Evolutionary conservation across 2,329 filamentous ascomycete species (phyloP).

Genomic region (Exophiala alcalophila): DNA sequence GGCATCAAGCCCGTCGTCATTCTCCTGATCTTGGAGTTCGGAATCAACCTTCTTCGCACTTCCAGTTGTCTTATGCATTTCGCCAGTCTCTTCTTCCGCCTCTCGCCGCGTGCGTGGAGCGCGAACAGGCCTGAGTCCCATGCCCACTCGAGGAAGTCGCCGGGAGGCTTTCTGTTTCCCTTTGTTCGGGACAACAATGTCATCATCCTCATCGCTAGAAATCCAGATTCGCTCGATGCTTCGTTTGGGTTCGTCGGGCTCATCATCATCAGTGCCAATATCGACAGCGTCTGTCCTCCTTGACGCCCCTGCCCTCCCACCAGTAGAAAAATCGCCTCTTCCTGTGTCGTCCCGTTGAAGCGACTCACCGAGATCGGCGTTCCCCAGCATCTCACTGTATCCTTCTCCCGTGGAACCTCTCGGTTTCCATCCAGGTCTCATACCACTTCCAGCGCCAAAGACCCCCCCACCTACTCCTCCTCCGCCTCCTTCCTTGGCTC

Average conservation of each 20-base stretch:
- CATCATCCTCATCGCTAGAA: constrained; percentile 53
- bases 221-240: constrained; percentile 57
- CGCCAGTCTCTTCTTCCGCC: constrained; percentile 12
- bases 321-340: constrained; percentile 3
- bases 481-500: constrained; percentile 3
- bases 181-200: constrained; percentile 40
- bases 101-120: constrained; percentile 14
- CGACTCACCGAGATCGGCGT: constrained; percentile 6
- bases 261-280: constrained; percentile 51
- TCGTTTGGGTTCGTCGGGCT: constrained; percentile 43
- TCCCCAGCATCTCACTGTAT: constrained; percentile 30
- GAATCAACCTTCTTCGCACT: constrained; percentile 12
- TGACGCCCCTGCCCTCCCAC: constrained; percentile 21
- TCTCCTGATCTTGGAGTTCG: constrained; percentile 16
- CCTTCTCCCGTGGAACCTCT: constrained; percentile 31
- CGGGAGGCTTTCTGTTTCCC: constrained; percentile 46
- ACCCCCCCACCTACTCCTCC: constrained; percentile 19
- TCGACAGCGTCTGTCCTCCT: constrained; percentile 38
- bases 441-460: constrained; percentile 24
- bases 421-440: constrained; percentile 30
- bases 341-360: constrained; percentile 33
- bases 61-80: constrained; percentile 2
- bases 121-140: constrained; percentile 27
- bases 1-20: constrained; percentile 31
- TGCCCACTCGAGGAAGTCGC: constrained; percentile 40